phyloP scores from a whole-genome alignment of 495 filamentous ascomycete genomes.

The Hyaloscypha hepaticicola region DNA sequence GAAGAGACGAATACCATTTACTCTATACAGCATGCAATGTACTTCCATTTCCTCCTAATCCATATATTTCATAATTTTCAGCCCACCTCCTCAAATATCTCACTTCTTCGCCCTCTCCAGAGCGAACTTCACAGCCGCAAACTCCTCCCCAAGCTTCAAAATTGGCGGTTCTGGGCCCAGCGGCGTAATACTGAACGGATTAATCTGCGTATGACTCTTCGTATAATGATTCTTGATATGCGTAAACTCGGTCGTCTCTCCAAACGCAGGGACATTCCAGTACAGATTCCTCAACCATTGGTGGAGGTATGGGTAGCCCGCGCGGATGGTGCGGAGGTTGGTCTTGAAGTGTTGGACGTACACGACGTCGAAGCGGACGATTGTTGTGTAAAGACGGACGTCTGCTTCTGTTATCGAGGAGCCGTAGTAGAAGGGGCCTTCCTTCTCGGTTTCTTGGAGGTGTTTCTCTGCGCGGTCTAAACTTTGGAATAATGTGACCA shows the following conservation, averaged over 20 bases:
- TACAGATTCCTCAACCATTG: constrained; percentile 68
- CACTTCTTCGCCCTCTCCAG: constrained; percentile 19
- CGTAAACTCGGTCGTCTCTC: constrained; percentile 66
- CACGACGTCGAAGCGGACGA: constrained; percentile 81
- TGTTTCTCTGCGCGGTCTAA: constrained; percentile 71
- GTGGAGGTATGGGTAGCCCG: constrained; percentile 69
- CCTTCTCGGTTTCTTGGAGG: constrained; percentile 40
- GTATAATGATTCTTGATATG: constrained; percentile 52
- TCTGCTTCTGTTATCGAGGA: constrained; percentile 74
- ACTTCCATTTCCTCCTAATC: neutral
- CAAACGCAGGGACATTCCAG: constrained; percentile 65
- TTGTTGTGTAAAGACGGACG: constrained; percentile 73
- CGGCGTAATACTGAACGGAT: constrained; percentile 57
- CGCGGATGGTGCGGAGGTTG: constrained; percentile 79
- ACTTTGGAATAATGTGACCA: constrained; percentile 65
- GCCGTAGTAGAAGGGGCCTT: constrained; percentile 68
- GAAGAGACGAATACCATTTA: too few species aligned
- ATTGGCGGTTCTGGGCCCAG: constrained; percentile 66
- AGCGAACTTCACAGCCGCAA: constrained; percentile 26
- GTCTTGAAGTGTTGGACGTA: constrained; percentile 96
- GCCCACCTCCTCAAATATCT: neutral
- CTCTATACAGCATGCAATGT: neutral
- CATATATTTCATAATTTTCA: too few species aligned
- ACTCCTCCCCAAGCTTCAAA: constrained; percentile 36
- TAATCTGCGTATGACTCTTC: constrained; percentile 48